Percentiles rank a stretch among this genome's conserved stretches.
Evolutionary conservation across 2,329 filamentous ascomycete genomes (phyloP).

Genomic region (Pseudogymnoascus sp.): DNA sequence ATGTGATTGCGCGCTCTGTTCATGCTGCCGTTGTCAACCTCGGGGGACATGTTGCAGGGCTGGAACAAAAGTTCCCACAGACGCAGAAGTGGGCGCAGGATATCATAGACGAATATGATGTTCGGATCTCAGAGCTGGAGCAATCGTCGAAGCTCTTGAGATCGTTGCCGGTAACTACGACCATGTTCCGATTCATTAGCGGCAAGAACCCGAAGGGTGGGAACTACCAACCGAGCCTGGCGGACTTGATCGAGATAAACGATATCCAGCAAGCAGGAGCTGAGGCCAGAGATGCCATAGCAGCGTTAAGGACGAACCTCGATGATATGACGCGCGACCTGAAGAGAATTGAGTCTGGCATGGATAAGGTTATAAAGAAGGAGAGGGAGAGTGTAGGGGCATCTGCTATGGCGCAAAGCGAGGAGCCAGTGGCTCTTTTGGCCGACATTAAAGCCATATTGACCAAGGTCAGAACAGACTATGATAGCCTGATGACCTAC

Average conservation of each 20-base stretch:
- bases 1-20: slow-evolving; percentile 69
- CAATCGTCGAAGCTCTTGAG: slow-evolving; percentile 56
- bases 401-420: slow-evolving; percentile 47
- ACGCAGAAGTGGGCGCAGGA: slow-evolving; percentile 62
- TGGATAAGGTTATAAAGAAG: slow-evolving; percentile 51
- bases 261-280: slow-evolving; percentile 65
- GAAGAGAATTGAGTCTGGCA: slow-evolving; percentile 50
- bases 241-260: slow-evolving; percentile 68
- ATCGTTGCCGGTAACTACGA: slow-evolving; percentile 53
- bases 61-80: slow-evolving; percentile 65
- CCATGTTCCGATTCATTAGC: slow-evolving; percentile 61
- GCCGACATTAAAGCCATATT: slow-evolving; percentile 80
- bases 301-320: slow-evolving; percentile 52
- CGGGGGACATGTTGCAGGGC: slow-evolving; percentile 61
- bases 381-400: slow-evolving; percentile 52
- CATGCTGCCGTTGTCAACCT: slow-evolving; percentile 82
- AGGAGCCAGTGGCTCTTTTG: slow-evolving; percentile 60
- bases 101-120: slow-evolving; percentile 58
- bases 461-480: slow-evolving; percentile 80
- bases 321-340: slow-evolving; percentile 53
- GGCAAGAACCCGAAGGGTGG: slow-evolving; percentile 36
- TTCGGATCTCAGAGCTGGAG: slow-evolving; percentile 58
- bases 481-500: slow-evolving; percentile 65
- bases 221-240: slow-evolving; percentile 48
- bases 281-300: slow-evolving; percentile 49